Conservation (phyloP, 805 yeast genomes). For the Yarrowia hollandica region DNA sequence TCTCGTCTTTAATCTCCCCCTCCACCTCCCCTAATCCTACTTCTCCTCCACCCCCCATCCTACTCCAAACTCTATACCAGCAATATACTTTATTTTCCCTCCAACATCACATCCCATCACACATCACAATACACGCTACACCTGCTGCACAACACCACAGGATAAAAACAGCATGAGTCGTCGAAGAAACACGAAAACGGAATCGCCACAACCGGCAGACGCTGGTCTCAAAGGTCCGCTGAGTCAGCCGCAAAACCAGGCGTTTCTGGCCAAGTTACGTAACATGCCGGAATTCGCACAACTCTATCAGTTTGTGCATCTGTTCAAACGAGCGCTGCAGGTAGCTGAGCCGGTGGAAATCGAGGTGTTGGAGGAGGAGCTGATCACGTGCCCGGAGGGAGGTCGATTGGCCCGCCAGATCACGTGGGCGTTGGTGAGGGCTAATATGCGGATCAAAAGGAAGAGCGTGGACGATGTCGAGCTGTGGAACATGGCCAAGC, state of each 20-base stretch:
- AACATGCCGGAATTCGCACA: constrained; percentile 16
- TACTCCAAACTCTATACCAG: no score
- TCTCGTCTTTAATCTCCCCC: no score
- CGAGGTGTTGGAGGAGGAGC: constrained; percentile 28
- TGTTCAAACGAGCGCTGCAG: constrained; percentile 11
- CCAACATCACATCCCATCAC: no score
- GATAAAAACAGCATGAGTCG: constrained; percentile 3
- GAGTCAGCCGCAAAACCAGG: neutral
- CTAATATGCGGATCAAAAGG: neutral
- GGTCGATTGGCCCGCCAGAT: constrained; percentile 6
- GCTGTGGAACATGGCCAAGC: constrained; percentile 1
- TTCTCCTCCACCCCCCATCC: no score
- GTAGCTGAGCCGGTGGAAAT: constrained; percentile 10
- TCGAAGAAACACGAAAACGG: neutral
- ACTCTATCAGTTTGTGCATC: neutral
- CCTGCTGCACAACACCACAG: neutral
- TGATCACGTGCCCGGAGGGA: neutral
- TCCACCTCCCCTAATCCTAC: no score
- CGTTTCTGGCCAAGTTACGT: neutral
- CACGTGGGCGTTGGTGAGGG: constrained; percentile 1
- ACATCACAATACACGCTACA: no score
- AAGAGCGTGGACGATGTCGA: constrained; percentile 3
- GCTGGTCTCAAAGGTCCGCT: neutral
- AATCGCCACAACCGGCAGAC: neutral
- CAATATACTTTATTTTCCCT: no score